Conservation (phyloP, 1,139 yeast species). For the Arxiozyma bovina region DNA sequence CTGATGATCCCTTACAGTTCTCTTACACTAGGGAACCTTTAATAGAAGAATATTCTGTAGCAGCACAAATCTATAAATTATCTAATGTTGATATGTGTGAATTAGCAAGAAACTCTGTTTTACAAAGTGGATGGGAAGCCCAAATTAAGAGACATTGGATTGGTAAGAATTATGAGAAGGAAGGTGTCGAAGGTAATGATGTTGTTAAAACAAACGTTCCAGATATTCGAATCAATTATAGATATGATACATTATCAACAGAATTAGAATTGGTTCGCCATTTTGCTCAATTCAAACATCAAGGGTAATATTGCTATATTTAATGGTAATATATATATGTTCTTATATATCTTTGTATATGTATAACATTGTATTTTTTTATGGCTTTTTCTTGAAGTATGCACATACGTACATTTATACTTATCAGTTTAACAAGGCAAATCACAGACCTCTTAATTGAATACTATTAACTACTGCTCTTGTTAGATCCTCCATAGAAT, state of each 20-base stretch:
- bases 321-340: not conserved
- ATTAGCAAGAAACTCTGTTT: conserved; percentile 70
- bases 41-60: conserved; percentile 94
- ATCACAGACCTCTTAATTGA: conserved; percentile 31
- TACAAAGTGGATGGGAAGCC: conserved; percentile 88
- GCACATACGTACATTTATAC: not conserved
- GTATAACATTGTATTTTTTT: not conserved
- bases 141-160: conserved; percentile 85
- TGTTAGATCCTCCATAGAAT: conserved; percentile 19
- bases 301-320: not conserved
- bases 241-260: conserved; percentile 70
- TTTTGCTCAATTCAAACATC: conserved; percentile 35
- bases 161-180: conserved; percentile 55
- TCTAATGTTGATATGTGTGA: conserved; percentile 97
- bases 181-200: conserved; percentile 73
- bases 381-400: not conserved
- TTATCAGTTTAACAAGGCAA: not conserved
- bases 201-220: conserved; percentile 95
- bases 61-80: conserved; percentile 91
- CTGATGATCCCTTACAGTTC: conserved; percentile 92
- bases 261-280: conserved; percentile 65
- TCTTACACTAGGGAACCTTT: conserved; percentile 96
- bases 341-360: not conserved
- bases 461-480: conserved; percentile 32
- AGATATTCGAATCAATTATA: conserved; percentile 67